A percentile compares a stretch with the other conserved stretches of the same genome.
Evolutionary conservation across 1,284 basidiomycete species (phyloP).

Genomic region (Athelia psychrophila): DNA sequence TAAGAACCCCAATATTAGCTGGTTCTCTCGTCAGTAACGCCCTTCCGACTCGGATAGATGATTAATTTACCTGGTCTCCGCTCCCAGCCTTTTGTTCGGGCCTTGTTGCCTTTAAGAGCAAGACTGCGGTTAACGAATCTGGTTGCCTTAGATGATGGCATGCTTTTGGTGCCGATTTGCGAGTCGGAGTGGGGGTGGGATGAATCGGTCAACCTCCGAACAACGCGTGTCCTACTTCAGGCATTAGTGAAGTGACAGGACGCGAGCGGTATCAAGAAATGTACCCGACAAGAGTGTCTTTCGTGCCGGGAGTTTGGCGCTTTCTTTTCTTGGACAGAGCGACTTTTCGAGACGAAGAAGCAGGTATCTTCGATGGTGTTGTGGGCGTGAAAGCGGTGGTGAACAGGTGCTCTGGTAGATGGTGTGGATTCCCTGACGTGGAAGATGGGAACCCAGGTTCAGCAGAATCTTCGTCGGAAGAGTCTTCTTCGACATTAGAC

Average conservation of each 20-base stretch:
- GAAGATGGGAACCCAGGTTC: constrained; percentile 7
- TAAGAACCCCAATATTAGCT: constrained; percentile 31
- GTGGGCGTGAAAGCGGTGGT: constrained; percentile 38
- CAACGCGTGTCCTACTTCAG: constrained; percentile 21
- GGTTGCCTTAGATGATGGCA: constrained; percentile 24
- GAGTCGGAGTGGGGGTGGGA: constrained; percentile 13
- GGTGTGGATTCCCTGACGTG: constrained; percentile 21
- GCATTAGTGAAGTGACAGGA: constrained; percentile 17
- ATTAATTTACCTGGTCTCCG: constrained; percentile 34
- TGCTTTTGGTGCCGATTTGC: constrained; percentile 14
- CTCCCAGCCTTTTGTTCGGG: constrained; percentile 38
- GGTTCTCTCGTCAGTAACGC: neutral
- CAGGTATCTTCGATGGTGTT: neutral
- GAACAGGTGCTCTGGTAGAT: constrained; percentile 50
- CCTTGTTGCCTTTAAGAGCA: constrained; percentile 28
- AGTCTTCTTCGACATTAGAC: constrained; percentile 11
- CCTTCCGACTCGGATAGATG: neutral
- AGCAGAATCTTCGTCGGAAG: constrained; percentile 11
- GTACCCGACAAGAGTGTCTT: constrained; percentile 22
- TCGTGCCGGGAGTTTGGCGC: constrained; percentile 12
- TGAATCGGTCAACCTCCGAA: constrained; percentile 24
- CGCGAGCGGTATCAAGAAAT: constrained; percentile 20
- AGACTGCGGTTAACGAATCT: constrained; percentile 25
- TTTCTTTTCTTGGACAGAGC: constrained; percentile 14
- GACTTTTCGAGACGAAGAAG: constrained; percentile 15